A percentile compares a stretch with the other conserved stretches of the same genome.
phyloP scores from a whole-genome alignment of 2,329 filamentous ascomycete species.

The Aspergillus calidoustus region DNA sequence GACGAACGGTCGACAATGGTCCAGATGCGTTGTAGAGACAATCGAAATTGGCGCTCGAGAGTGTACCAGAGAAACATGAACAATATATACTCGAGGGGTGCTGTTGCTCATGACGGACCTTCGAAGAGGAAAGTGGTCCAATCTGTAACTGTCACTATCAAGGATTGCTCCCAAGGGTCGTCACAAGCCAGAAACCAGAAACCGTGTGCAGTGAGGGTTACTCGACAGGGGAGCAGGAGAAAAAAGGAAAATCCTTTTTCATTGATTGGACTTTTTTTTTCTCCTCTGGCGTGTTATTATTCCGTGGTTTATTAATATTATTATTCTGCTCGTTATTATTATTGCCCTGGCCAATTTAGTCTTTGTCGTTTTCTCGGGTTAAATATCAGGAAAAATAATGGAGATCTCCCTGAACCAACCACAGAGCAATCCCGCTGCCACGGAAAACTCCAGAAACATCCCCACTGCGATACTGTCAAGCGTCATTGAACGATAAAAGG shows the following conservation, averaged over 20 bases:
- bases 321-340: slow-evolving; percentile 3
- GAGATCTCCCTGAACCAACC: slow-evolving; percentile 15
- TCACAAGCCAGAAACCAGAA: slow-evolving; percentile 34
- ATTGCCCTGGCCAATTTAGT: not conserved
- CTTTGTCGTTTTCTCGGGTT: slow-evolving; percentile 7
- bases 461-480: slow-evolving; percentile 15
- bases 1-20: not conserved
- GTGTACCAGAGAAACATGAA: slow-evolving; percentile 17
- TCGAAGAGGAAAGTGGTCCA: slow-evolving; percentile 21
- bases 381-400: slow-evolving; percentile 12
- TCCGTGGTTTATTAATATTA: slow-evolving; percentile 11
- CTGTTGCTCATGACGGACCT: slow-evolving; percentile 24
- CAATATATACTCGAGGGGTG: slow-evolving; percentile 17
- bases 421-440: not conserved
- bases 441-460: not conserved
- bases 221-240: slow-evolving; percentile 20
- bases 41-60: not conserved
- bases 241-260: not conserved
- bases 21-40: not conserved
- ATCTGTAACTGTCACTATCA: slow-evolving; percentile 23
- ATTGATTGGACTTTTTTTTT: slow-evolving; percentile 15
- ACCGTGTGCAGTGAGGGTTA: slow-evolving; percentile 25
- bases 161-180: slow-evolving; percentile 21
- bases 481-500: slow-evolving; percentile 12
- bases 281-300: slow-evolving; percentile 12